Evolutionary conservation across 2,329 filamentous ascomycete genomes (phyloP), one percentile per base, ranked within the genome.

Genomic region (Pseudogymnoascus pannorum): DNA sequence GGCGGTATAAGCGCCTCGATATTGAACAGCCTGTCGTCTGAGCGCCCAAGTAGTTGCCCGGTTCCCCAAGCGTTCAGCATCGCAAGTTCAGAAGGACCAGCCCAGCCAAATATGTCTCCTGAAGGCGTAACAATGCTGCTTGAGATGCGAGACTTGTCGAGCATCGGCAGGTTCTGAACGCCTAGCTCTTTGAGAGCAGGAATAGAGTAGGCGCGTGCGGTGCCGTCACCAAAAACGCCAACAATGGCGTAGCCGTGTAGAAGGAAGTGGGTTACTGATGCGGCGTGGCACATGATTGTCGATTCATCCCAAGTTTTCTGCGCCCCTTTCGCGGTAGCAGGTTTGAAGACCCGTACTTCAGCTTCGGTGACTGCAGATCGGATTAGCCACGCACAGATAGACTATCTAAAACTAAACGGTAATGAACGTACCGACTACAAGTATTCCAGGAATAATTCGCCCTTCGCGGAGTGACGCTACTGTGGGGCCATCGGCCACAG

Each of bases 71-170:
- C 84, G 63, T 91, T 88, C n/a, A 96, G 76, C 26, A 96, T 77
- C 0, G 87, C 88, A 58, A 97, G 75, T 73, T 97, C 92, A 3
- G 89, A 91, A 0, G 93, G 93, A 0, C 92, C 91, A 1, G 87
- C 88, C 91, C 92, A 97, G 38, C 87, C 90, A 65, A 97, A 82
- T 18, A 97, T 81, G 68, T 94, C 89, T 5, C 94, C 93, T 1
- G 88, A 88, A 16, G 83, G 79, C 0, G 89, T 89, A 57, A 97
- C 87, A 12, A 86, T 77, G 0, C 89, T 82, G 31, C 87, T 85
- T 1, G 81, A 78, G 60, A 88, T 84, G n/a, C 91, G 84, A 20
- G 84, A 84, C 26, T 87, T 79, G 69, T 97, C 92, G 3, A 96
- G 76, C 72, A 87, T 83, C 3, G 85, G 78, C 3, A 96, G 77